Conservation (phyloP, 2,329 filamentous ascomycete genomes). For the Paraconiothyrium brasiliense region DNA sequence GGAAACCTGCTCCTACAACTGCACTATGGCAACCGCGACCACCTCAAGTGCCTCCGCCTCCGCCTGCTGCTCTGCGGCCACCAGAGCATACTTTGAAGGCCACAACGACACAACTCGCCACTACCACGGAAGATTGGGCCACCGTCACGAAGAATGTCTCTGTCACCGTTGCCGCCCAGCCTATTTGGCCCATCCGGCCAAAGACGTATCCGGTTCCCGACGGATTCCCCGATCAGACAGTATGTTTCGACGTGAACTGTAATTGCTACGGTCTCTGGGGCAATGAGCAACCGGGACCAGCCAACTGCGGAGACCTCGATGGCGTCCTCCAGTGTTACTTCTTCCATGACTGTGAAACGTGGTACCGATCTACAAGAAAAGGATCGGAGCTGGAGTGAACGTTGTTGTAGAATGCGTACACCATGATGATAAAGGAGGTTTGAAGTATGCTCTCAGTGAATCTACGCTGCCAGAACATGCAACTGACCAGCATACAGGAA, state of each 20-base stretch:
- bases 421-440: neutral
- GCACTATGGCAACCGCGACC: neutral
- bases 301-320: neutral
- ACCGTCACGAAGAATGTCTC: neutral
- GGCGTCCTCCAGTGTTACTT: constrained; percentile 4
- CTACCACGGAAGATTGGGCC: no score
- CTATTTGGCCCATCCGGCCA: neutral
- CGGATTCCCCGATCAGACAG: neutral
- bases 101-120: neutral
- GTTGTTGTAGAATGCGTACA: neutral
- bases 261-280: neutral
- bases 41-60: neutral
- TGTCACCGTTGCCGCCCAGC: neutral
- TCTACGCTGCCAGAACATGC: neutral
- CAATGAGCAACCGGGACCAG: neutral
- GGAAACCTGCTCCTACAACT: neutral
- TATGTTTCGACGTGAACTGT: constrained; percentile 4
- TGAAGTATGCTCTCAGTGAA: neutral
- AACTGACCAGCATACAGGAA: neutral
- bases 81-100: neutral
- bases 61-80: neutral
- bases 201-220: neutral
- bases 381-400: neutral
- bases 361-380: neutral
- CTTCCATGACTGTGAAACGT: neutral